Conservation (phyloP, 805 yeast species). For the Yarrowia phangngaensis region DNA sequence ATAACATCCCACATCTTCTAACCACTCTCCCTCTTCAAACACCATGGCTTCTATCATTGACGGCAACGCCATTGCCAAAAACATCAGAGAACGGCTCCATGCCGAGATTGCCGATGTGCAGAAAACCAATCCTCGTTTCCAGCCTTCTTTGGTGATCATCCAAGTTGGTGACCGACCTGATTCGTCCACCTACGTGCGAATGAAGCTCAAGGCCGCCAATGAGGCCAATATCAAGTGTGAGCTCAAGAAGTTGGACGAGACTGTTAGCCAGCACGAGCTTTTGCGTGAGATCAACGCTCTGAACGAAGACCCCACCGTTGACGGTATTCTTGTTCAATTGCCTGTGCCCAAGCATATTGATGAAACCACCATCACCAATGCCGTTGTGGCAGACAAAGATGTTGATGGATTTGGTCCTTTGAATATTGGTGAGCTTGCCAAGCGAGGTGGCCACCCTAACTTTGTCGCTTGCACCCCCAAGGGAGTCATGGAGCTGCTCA, state of each 20-base stretch:
- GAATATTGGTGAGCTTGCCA: conserved; percentile 87
- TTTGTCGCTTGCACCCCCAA: conserved; percentile 95
- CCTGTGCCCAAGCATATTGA: conserved; percentile 81
- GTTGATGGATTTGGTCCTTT: conserved; percentile 91
- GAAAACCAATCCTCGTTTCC: conserved; percentile 48
- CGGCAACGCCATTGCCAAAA: conserved; percentile 28
- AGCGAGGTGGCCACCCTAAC: conserved; percentile 75
- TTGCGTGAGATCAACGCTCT: conserved; percentile 56
- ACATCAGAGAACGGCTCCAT: conserved; percentile 51
- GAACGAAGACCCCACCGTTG: conserved; percentile 70
- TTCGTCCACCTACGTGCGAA: conserved; percentile 84
- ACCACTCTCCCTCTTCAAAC: not conserved
- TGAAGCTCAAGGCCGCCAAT: conserved; percentile 84
- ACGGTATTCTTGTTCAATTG: conserved; percentile 85
- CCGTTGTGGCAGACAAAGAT: conserved; percentile 79
- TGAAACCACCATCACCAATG: conserved; percentile 72
- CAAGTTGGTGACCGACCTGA: conserved; percentile 92
- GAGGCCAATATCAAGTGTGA: conserved; percentile 74
- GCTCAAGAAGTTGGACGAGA: conserved; percentile 60
- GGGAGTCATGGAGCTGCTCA: conserved; percentile 79
- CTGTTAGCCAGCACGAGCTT: conserved; percentile 54
- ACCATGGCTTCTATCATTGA: conserved; percentile 26
- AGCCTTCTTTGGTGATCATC: conserved; percentile 74
- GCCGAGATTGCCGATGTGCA: conserved; percentile 49
- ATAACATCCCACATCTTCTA: conserved; percentile 17